Base-by-base conservation (phyloP, 2,329 filamentous ascomycete species). In the Stagonosporopsis vannaccii region DNA sequence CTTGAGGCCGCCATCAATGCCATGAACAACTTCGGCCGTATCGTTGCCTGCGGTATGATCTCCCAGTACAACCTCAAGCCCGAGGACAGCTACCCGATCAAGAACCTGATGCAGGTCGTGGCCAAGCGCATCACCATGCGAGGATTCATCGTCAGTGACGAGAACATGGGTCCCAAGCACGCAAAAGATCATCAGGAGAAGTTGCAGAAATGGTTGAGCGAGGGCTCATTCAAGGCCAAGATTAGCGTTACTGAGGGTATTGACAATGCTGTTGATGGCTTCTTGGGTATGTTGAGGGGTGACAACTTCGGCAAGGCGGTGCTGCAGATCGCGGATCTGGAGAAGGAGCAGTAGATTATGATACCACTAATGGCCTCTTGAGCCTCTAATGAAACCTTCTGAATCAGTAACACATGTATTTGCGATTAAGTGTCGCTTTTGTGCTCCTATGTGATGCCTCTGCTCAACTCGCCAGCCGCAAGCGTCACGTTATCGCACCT, bases 291-390 rank as follows among this genome's bases (percentile, higher is more conserved):
- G 80, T 82, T 95, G 51, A 75, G 85, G 69, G 92, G 92, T 43
- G 84, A 90, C 76, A 96, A 96, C 80, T 90, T 92, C 77, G 92
- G 92, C 65, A 96, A 96, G 84, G 90, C 91, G 15, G 84, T 95
- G 20, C 70, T 95, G 68, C 90, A 91, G 81, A 85, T 89, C 66
- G 72, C 75, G 30, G 71, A 76, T 54, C 43, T 76, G 50, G 63
- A 66, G 47, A 69, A 70, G 63, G 71, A 74, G 40, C 60, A 65
- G 52, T 60, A 59, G 43, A 53, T 50, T 52, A 51, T 52, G 47
- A 59, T 56, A 56, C 48, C 57, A 59, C 35, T 4, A 5, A 25
- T 41, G 42, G 50, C 35, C 40, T 33, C 6, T 25, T 41, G 42
- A 41, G 50, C 50, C 50, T 22, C 23, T 20, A 50, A 54, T 43